phyloP scores from a whole-genome alignment of 2,329 filamentous ascomycete genomes.

The Aspergillus hiratsukae region DNA sequence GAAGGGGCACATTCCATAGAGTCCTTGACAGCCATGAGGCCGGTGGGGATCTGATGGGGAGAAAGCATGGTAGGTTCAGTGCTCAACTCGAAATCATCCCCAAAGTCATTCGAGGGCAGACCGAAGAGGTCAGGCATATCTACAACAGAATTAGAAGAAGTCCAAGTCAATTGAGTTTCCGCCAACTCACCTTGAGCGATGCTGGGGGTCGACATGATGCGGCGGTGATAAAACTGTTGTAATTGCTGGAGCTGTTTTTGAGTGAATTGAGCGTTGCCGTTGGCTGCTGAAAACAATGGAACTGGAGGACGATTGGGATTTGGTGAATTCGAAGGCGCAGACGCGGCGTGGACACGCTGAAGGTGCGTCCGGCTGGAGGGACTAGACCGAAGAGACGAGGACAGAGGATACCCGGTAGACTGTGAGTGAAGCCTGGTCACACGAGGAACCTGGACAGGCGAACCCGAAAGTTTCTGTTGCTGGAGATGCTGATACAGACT shows the following conservation, averaged over 20 bases:
- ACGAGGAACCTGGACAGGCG: constrained; percentile 36
- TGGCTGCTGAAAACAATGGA: constrained; percentile 15
- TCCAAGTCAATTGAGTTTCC: constrained; percentile 26
- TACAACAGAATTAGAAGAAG: constrained; percentile 14
- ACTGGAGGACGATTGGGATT: constrained; percentile 35
- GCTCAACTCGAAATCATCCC: constrained; percentile 20
- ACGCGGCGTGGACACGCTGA: constrained; percentile 32
- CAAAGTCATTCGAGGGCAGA: constrained; percentile 23
- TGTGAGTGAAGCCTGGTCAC: constrained; percentile 36
- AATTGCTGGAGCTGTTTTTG: constrained; percentile 25
- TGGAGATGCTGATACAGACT: constrained; percentile 33
- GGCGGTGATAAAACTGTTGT: constrained; percentile 23
- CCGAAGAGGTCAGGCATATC: constrained; percentile 28
- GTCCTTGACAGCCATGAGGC: constrained; percentile 46
- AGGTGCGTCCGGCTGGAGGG: constrained; percentile 28
- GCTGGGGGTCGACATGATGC: constrained; percentile 39
- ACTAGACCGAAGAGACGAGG: constrained; percentile 36
- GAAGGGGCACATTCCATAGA: constrained; percentile 29
- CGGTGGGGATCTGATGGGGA: constrained; percentile 18
- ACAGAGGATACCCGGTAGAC: constrained; percentile 37
- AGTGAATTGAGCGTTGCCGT: constrained; percentile 21
- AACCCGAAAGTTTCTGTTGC: constrained; percentile 31
- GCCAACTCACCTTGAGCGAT: constrained; percentile 33
- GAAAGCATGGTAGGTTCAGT: constrained; percentile 25
- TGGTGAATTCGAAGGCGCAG: constrained; percentile 36